Base-by-base conservation (phyloP, 805 yeast species). In the Spencermartinsiella europaea region DNA sequence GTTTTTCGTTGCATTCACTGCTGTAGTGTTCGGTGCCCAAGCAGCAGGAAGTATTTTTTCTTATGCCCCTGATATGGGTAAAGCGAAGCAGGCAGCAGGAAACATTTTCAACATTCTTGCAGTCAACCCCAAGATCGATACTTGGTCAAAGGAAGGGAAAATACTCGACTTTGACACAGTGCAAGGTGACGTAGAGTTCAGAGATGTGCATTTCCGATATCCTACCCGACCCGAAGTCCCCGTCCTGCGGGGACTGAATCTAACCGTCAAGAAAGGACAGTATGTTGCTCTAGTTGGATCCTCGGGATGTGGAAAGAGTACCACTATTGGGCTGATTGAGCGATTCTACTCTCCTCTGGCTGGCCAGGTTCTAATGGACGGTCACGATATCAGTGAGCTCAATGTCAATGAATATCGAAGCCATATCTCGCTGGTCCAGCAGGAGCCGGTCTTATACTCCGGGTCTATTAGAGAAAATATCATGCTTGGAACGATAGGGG, bases 221-320 rank as follows among this genome's bases (percentile, higher is more conserved):
- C 80, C 84, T 2, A 68, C 81, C 1, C 74, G 93, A 49, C 73
- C 74, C 0, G 68, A 71, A 14, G 71, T 69, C 1, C 64, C 66
- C 3, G 80, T 79, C 0, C 61, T 91, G 21, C 67, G 74, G 1
- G 66, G 79, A 31, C 67, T 85, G 2, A 64, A 66, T 39, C 54
- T 84, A 12, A 54, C 58, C 1, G 70, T 89, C 34, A 63, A 72
- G n/a, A 60, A 73, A 5, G 74, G 77, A 2, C 67, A 72, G 48
- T 65, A 77, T 33, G 80, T 82, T 12, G 93, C 81, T 44, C 66
- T 91, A 2, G 81, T 91, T 4, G 84, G 83, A 2, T 74, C 83
- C 0, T 75, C 81, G 1, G 84, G 84, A 1, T 74, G 80, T 48
- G 84, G 84, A 16, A 79, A 79, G 57, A 72, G 79, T 4, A 79